Evolutionary conservation across 495 filamentous ascomycete species (phyloP), one percentile per base, ranked within the genome.

Genomic region (Echria macrotheca): DNA sequence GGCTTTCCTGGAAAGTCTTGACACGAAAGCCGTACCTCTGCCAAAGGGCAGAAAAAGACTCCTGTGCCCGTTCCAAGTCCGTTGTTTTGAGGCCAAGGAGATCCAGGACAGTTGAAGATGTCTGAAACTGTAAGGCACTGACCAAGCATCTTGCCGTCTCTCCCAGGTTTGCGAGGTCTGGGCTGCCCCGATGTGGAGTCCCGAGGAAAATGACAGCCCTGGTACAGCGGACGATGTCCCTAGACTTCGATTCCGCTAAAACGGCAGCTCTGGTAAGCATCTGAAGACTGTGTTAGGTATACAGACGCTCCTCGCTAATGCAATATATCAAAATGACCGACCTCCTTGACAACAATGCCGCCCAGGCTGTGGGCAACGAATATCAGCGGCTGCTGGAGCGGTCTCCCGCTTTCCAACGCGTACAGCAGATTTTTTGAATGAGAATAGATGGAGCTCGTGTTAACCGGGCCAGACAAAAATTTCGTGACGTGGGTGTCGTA

Each of bases 201-300:
- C 65, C 69, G 15, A 69, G 65, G 39, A 71, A 72, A 4, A 71
- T 29, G 8, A 72, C 49, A 29, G 54, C 64, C 22, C 43, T 47
- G 15, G 67, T 71, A 23, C 59, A 60, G 23, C 4, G 7, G 7
- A 31, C 28, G 28, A 31, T 31, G 28, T 31, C 12, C 12, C 7
- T 12, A 12, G 12, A 12, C 12, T 31, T 6, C 7, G 28, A 12
- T 31, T 31, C 28, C 28, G 7, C 28, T 6, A 12, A 31, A 12
- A 6, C 12, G 6, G 28, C 6, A 6, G 28, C 28, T 31, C 12
- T 6, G 6, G 28, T 12, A 31, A 31, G 28, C 28, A 31, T 31
- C 28, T 31, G 12, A 31, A 37, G 15, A 37, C 8, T 37, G 8
- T 37, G 35, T 8, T 5, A 37, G n/a, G n/a, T n/a, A n/a, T n/a